Evolutionary conservation across 176 grass and related monocot species (phyloP).

Genomic region (Dactylis glomerata): DNA sequence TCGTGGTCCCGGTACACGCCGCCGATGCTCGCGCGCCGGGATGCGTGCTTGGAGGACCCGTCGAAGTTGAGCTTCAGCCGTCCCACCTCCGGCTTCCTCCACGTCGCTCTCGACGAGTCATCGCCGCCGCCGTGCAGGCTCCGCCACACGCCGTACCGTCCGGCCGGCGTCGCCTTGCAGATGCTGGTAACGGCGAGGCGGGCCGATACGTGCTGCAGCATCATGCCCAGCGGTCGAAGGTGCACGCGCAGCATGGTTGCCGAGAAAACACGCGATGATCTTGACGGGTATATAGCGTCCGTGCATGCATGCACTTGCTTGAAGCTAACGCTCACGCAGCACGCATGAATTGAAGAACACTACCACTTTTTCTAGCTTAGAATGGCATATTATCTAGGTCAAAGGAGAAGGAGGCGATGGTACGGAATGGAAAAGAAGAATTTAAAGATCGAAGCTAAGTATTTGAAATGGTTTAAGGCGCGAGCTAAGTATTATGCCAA

Average conservation of each 20-base stretch:
- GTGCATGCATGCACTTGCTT: background rate
- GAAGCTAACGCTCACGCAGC: background rate
- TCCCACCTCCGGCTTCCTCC: slow-evolving; percentile 56
- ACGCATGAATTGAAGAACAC: background rate
- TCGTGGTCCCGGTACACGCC: slow-evolving; percentile 73
- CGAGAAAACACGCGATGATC: background rate
- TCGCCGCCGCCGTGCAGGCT: background rate
- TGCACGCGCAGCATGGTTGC: slow-evolving; percentile 14
- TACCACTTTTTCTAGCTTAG: background rate
- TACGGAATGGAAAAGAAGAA: background rate
- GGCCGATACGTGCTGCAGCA: slow-evolving; percentile 1
- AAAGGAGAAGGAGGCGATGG: background rate
- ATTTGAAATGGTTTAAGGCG: slow-evolving; percentile 20
- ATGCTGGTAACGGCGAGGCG: background rate
- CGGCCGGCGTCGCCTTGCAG: background rate
- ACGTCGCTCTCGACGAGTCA: background rate
- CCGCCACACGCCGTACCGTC: background rate
- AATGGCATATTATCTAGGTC: background rate
- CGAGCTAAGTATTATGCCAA: background rate
- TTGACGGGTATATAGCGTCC: background rate
- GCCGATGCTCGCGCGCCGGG: slow-evolving; percentile 69
- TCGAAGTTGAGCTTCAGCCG: slow-evolving; percentile 86
- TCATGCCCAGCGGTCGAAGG: slow-evolving; percentile 11
- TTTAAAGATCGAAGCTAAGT: background rate
- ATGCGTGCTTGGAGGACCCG: slow-evolving; percentile 46